Base-by-base conservation (phyloP, 179 eudicot genomes). In the Spinacia oleracea region DNA sequence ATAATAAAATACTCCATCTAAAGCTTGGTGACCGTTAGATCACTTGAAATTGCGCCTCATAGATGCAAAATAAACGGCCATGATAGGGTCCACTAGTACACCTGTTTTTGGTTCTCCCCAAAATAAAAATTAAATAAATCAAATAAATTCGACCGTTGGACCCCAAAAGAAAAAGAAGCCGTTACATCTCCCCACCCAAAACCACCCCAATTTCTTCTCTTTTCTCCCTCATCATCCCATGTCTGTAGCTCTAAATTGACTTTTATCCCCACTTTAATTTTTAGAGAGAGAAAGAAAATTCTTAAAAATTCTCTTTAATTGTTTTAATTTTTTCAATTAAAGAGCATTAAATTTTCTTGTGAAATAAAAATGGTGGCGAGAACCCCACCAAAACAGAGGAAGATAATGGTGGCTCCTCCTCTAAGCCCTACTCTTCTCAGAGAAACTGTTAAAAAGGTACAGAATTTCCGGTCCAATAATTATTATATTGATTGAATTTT, bases 401-500 rank as follows among this genome's bases (percentile, higher is more conserved):
- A 71, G 72, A 84, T 67, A 50, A 85, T 84, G 93, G 84, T 86
- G 88, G 91, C 89, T 76, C 78, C 85, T 83, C 93, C 92, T 71
- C 88, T 92, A 65, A 86, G 89, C 78, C 93, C 98, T 79, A 89
- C 88, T 76, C 88, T 86, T 6, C 84, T 93, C 72, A 82, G 90
- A 85, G 89, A 92, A 84, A 92, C 97, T 12, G 75, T 90, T 4
- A 80, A 82, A 64, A 93, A 93, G 98, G 98, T 90, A 80, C 50
- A 25, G 16, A 25, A 35, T 25, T 56, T n/a, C 0, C n/a, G 5
- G n/a, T 51, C 48, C 11, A 43, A 45, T 56, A 2, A 16, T 50
- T 50, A 20, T 10, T 50, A 20, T 6, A 20, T 64, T 72, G 18
- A 53, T 32, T 42, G 34, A 5, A 50, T 74, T 78, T 35, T 18